Evolutionary conservation across 306 rosid genomes (phyloP), one percentile per base, ranked within the genome.

Genomic region (Morella rubra): DNA sequence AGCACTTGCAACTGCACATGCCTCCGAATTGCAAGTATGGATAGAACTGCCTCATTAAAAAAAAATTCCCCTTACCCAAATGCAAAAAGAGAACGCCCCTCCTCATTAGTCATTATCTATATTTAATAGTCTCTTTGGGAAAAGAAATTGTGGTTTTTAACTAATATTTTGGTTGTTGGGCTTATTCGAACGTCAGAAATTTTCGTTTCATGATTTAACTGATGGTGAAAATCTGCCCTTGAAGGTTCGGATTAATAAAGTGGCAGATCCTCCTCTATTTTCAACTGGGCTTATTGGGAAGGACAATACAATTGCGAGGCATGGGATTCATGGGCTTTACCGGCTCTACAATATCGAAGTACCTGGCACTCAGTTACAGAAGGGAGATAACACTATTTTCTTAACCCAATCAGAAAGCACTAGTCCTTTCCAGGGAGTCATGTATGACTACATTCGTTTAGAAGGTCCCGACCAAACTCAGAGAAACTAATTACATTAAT

Each of bases 231-330:
- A 27, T 27, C 32, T 27, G 32, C 1, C 1, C 32, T 27, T 67
- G 20, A 37, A 92, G 97, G 96, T 95, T 70, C 80, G 93, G 71
- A 90, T 92, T 15, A 92, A 95, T 42, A 87, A 95, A 41, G 86
- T 81, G 65, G 83, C 78, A 10, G 76, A 58, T 66, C 87, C 81
- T 5, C 88, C 98, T 68, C 53, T 90, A 52, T 95, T 92, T 84
- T 84, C 96, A 44, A 95, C 92, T 80, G 99, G 97, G n/a, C 81
- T 92, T 61, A 90, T 95, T 69, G 99, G 99, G 78, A 90, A 68
- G 72, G 99, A 95, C 80, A 95, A 95, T 65, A 89, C 99, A 42
- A 86, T 95, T 1, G 99, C 99, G 5, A 89, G 99, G 68, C 99
- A 95, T 72, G 99, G 99, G 69, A 90, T 89, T 77, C 99, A 92